A percentile compares a stretch with the other conserved stretches of the same genome.
phyloP scores from a whole-genome alignment of 2,329 filamentous ascomycete species.

The Rugonectria rugulosa region DNA sequence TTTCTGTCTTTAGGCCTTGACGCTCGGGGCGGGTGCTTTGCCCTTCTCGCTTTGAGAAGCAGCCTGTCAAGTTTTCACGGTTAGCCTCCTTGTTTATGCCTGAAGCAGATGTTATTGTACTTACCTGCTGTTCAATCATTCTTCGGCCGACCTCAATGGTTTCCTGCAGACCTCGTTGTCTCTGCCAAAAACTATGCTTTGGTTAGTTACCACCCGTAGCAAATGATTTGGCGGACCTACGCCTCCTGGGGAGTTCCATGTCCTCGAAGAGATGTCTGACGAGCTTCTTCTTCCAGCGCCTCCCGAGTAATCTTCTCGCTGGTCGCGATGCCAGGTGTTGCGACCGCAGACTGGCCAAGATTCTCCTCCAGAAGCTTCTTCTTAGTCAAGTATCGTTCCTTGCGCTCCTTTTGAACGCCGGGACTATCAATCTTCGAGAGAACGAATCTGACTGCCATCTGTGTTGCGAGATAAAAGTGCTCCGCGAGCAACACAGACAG shows the following conservation, averaged over 20 bases:
- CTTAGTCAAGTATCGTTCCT: slow-evolving; percentile 80
- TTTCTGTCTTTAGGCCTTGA: slow-evolving; percentile 26
- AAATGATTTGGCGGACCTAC: slow-evolving; percentile 43
- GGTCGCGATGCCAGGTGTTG: slow-evolving; percentile 56
- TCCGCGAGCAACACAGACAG: slow-evolving; percentile 86
- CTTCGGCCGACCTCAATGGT: slow-evolving; percentile 63
- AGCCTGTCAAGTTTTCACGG: slow-evolving; percentile 14
- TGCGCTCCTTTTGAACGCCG: slow-evolving; percentile 83
- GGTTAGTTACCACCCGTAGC: slow-evolving; percentile 28
- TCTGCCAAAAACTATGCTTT: slow-evolving; percentile 63
- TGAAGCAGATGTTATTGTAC: not conserved
- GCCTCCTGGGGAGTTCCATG: slow-evolving; percentile 60
- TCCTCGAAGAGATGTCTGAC: slow-evolving; percentile 57
- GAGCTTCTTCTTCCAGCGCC: slow-evolving; percentile 70
- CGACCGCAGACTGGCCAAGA: slow-evolving; percentile 64
- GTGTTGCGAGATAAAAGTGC: slow-evolving; percentile 84
- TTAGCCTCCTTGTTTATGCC: slow-evolving; percentile 14
- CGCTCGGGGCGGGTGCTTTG: slow-evolving; percentile 30
- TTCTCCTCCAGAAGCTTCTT: slow-evolving; percentile 81
- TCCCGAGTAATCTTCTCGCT: slow-evolving; percentile 71
- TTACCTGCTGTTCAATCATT: slow-evolving; percentile 59
- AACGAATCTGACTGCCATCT: slow-evolving; percentile 74
- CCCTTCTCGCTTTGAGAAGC: slow-evolving; percentile 20
- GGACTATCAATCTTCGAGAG: slow-evolving; percentile 85
- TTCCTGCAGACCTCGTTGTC: slow-evolving; percentile 65